phyloP scores from a whole-genome alignment of 2,329 filamentous ascomycete species.

The Diaporthe capsici region DNA sequence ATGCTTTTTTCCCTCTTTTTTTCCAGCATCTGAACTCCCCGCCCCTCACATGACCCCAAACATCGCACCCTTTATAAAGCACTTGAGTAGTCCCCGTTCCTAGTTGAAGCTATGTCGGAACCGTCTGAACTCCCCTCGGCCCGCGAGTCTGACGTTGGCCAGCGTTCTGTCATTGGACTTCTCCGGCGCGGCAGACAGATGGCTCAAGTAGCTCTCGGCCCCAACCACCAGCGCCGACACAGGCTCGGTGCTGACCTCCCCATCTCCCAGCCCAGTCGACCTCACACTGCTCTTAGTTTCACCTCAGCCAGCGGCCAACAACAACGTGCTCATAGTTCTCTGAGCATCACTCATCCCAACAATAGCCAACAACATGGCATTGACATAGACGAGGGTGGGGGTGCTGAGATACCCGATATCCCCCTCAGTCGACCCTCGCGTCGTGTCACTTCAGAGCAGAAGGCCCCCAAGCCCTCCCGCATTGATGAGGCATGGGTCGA shows the following conservation, averaged over 20 bases:
- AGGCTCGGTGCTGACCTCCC: constrained; percentile 13
- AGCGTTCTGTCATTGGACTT: constrained; percentile 26
- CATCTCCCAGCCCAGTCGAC: not conserved
- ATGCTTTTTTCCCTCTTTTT: not conserved
- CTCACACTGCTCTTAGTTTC: constrained; percentile 2
- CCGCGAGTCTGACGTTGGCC: constrained; percentile 20
- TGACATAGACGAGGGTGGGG: not conserved
- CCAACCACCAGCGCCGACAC: constrained; percentile 17
- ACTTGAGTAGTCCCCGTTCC: not conserved
- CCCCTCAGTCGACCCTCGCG: constrained; percentile 11
- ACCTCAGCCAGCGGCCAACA: not conserved
- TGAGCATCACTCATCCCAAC: constrained; percentile 2
- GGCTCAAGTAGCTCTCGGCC: constrained; percentile 27
- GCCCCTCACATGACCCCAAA: not conserved
- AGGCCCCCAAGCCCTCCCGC: not conserved
- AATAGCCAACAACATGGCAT: not conserved
- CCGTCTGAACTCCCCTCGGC: constrained; percentile 9
- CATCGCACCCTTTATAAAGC: constrained; percentile 1
- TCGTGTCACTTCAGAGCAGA: not conserved
- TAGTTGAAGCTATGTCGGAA: constrained; percentile 13
- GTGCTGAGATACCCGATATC: constrained; percentile 25
- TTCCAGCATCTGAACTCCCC: not conserved
- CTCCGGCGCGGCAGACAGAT: constrained; percentile 21
- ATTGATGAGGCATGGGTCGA: constrained; percentile 6
- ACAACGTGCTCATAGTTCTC: constrained; percentile 2